phyloP scores from a whole-genome alignment of 1,284 basidiomycete genomes.

The Fomitopsis palustris region DNA sequence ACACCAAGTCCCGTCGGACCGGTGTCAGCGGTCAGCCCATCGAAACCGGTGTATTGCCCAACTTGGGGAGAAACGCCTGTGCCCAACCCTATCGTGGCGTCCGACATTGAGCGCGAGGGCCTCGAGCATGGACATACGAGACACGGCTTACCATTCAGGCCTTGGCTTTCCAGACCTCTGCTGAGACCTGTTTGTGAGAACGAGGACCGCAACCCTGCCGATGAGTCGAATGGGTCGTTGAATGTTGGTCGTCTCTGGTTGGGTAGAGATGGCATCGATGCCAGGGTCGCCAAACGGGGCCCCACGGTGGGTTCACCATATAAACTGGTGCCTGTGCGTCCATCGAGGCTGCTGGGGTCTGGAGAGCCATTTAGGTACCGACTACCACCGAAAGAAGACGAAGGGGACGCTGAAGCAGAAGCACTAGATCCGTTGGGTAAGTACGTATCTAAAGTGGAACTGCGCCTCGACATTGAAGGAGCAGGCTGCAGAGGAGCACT shows the following conservation, averaged over 20 bases:
- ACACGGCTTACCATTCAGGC: constrained; percentile 33
- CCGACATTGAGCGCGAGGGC: background rate
- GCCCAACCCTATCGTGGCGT: constrained; percentile 2
- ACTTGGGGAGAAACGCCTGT: background rate
- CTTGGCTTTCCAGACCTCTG: constrained; percentile 40
- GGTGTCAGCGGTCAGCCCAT: background rate
- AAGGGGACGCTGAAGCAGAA: constrained; percentile 62
- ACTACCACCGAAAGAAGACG: constrained; percentile 63
- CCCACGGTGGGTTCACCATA: constrained; percentile 33
- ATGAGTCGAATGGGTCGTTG: constrained; percentile 18
- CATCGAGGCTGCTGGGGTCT: constrained; percentile 55
- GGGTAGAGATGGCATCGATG: constrained; percentile 10
- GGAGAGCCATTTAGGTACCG: constrained; percentile 65
- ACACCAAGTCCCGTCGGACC: background rate
- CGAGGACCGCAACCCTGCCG: constrained; percentile 8
- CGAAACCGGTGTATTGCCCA: background rate
- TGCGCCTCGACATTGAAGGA: constrained; percentile 54
- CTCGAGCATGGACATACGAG: background rate
- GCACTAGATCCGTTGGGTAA: constrained; percentile 47
- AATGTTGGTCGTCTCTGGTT: constrained; percentile 18
- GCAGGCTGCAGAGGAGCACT: constrained; percentile 61
- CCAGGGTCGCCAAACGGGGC: constrained; percentile 20
- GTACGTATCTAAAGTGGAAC: constrained; percentile 58
- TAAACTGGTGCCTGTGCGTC: constrained; percentile 38
- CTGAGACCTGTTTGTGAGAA: constrained; percentile 24